Percentiles rank a stretch among this genome's conserved stretches.
phyloP scores from a whole-genome alignment of 1,284 basidiomycete genomes.

The Rhodotorula sp. region DNA sequence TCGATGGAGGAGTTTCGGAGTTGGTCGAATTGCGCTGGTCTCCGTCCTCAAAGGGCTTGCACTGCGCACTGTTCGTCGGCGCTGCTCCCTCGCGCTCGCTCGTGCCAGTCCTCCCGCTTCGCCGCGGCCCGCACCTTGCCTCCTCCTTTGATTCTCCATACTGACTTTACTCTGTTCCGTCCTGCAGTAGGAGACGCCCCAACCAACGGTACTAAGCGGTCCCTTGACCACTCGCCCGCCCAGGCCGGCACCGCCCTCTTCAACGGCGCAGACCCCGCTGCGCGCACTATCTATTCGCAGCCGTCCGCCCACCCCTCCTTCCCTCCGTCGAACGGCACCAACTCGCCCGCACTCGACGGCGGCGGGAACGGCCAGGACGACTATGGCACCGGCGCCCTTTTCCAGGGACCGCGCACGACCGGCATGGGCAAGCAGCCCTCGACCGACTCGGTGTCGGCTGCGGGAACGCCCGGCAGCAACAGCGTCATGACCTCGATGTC shows the following conservation, averaged over 20 bases:
- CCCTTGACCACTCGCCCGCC: constrained; percentile 20
- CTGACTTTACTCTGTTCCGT: no score
- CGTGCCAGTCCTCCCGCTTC: no score
- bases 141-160: no score
- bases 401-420: constrained; percentile 13
- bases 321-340: background rate
- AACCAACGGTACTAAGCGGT: constrained; percentile 18
- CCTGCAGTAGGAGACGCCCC: background rate
- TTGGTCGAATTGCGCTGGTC: background rate
- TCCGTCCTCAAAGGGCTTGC: background rate
- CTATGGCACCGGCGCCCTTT: constrained; percentile 7
- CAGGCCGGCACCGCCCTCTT: constrained; percentile 5
- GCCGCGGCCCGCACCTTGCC: no score
- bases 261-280: background rate
- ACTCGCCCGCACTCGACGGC: constrained; percentile 1
- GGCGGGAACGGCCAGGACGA: constrained; percentile 15
- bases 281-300: constrained; percentile 25
- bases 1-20: background rate
- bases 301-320: background rate
- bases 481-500: background rate
- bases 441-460: background rate
- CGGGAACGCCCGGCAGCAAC: background rate
- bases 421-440: constrained; percentile 25
- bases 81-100: no score
- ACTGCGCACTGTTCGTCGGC: background rate